Conservation (phyloP, 768 basidiomycete species). For the Myochromella boudieri region DNA sequence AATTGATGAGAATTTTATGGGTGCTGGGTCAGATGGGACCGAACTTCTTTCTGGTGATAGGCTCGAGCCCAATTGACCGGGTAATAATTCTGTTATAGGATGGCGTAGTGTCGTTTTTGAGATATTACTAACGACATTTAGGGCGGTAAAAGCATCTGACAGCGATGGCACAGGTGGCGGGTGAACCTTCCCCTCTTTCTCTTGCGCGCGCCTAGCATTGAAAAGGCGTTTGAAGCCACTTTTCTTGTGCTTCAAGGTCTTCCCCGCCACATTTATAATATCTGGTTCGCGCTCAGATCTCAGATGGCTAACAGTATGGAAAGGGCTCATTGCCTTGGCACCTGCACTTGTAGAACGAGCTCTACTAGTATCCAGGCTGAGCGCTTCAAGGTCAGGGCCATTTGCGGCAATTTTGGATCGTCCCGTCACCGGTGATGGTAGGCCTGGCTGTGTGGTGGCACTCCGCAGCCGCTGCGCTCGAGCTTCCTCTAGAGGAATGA, state of each 20-base stretch:
- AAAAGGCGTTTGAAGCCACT: constrained; percentile 83
- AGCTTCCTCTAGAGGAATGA: constrained; percentile 80
- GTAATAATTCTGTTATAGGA: constrained; percentile 42
- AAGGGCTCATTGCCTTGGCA: constrained; percentile 47
- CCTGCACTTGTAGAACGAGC: constrained; percentile 66
- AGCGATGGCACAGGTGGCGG: constrained; percentile 61
- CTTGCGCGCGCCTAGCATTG: constrained; percentile 49
- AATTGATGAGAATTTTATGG: constrained; percentile 18
- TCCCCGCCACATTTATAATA: constrained; percentile 24
- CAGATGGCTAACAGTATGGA: constrained; percentile 39
- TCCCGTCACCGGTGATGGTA: constrained; percentile 22
- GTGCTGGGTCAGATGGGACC: no score
- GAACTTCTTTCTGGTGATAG: no score
- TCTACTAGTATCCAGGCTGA: constrained; percentile 29
- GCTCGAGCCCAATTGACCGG: no score
- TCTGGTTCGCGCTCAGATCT: constrained; percentile 48
- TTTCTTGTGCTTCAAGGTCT: constrained; percentile 70
- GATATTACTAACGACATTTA: constrained; percentile 20
- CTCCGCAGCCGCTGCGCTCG: constrained; percentile 67
- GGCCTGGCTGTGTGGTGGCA: constrained; percentile 33
- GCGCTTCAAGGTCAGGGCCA: constrained; percentile 18
- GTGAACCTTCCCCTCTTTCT: constrained; percentile 42
- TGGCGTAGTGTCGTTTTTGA: constrained; percentile 35
- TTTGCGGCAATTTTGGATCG: constrained; percentile 34
- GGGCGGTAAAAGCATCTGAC: constrained; percentile 34